Evolutionary conservation across 1,284 basidiomycete species (phyloP), one percentile per base, ranked within the genome.

Genomic region (Veloboletus limbatus): DNA sequence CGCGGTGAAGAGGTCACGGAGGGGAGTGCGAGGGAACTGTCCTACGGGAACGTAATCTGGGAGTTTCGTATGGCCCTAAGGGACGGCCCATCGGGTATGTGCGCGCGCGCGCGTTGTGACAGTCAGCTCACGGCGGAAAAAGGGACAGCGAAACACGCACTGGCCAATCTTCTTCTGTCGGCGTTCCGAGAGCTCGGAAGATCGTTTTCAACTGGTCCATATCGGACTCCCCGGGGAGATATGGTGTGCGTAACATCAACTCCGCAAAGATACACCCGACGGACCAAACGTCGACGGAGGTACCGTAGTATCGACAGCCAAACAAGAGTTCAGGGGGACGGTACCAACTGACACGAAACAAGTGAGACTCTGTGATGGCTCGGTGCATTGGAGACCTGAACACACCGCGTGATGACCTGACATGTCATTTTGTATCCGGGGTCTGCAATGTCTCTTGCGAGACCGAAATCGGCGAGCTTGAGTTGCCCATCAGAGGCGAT

Each of bases 381-480:
- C 16, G 11, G 10, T 10, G 6, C n/a, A 2, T 2, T 8, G 27
- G 37, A 22, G 16, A 16, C 14, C 8, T 8, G 16, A 14, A 62
- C 74, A 34, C 52, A 93, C 90, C 92, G 76, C 6, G 97, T 99
- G 63, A 99, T 96, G 49, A 99, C 97, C 63, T 98, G 94, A 58
- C 86, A 92, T 0, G 97, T 98, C 97, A 99, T 99, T 64, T 92
- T 90, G 59, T 87, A 85, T 1, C 87, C 90, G 20, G 95, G 92
- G 61, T 96, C 93, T 27, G 88, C 88, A 66, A 90, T 96, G 70
- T 99, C 97, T 53, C 97, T 77, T 20, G 97, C 97, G 8, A 99
- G 80, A 80, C 97, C 97, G 66, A 99, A 99, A 83, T 99, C 97
- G 20, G 97, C 97, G 52, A 99, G 82, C 69, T 99, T 99, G 53